Base-by-base conservation (phyloP, 345 rosid species). In the Corchorus olitorius region DNA sequence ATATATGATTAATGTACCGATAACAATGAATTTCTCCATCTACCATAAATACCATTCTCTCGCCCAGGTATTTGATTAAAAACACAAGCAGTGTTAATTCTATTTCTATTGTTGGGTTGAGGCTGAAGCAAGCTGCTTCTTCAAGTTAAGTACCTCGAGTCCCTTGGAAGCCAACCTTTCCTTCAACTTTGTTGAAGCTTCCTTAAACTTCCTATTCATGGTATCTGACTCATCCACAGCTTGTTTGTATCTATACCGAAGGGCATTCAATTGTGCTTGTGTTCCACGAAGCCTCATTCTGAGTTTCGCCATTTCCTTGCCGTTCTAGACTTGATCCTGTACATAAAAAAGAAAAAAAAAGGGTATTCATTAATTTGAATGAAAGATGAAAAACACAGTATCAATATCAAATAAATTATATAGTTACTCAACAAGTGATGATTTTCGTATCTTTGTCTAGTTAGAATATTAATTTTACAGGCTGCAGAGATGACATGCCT, bases 271-370 rank as follows among this genome's bases (percentile, higher is more conserved):
- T 76, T 84, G 89, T 6, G 95, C 92, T 81, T 93, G 95, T 6
- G 93, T 87, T 81, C 97, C 91, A 16, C 84, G 86, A n/a, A 91
- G 89, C 80, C 89, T 87, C 94, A 93, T 93, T 78, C 85, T 81
- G 16, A n/a, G 87, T 82, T 90, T 94, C 67, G 97, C 92, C 76
- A 58, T 91, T 69, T 86, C 92, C 78, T 81, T 94, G 66, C 77
- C 75, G 34, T 72, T 78, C 35, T 56, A 81, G 34, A 77, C 77
- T 72, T 79, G 79, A 20, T 86, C 91, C 97, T 92, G 82, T 59
- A 73, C 48, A 66, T 2, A 19, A 61, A n/a, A n/a, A n/a, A n/a
- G n/a, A n/a, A n/a, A n/a, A n/a, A n/a, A n/a, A n/a, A n/a, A n/a
- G n/a, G n/a, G n/a, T n/a, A n/a, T n/a, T n/a, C n/a, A n/a, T n/a